Evolutionary conservation across 345 rosid species (phyloP), one percentile per base, ranked within the genome.

Genomic region (Hibiscus tridactylites): DNA sequence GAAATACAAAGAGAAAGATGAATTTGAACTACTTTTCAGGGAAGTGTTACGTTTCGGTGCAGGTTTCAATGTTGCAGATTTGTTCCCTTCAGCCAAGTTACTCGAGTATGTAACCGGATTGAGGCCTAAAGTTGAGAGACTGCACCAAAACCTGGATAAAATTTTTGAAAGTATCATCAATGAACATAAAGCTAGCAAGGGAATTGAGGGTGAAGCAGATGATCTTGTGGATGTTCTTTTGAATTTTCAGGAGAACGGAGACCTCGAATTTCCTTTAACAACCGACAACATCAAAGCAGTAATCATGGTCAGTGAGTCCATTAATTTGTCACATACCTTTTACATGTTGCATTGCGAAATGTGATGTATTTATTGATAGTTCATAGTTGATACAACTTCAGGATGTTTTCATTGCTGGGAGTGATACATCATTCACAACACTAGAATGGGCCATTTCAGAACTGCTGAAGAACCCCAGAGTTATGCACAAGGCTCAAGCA

Each of bases 161-260:
- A 42, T 65, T 21, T 24, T 65, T 19, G 53, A 21, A 42, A 11
- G 8, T 42, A 33, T 65, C 33, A 42, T 65, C 57, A 13, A 15
- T 46, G 39, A 47, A 66, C 56, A 49, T 47, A 47, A 13, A 49
- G 21, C 7, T 66, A 65, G 71, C 19, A 57, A 58, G 44, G 16
- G n/a, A 2, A 2, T 8, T n/a, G 47, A 69, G 47, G 17, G 10
- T 6, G 72, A 69, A 12, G 1, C 31, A 19, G 61, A 70, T 17
- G 63, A 54, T 17, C 62, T 70, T 9, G 17, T 70, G 1, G 33
- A 70, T 70, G 62, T 70, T 70, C 73, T 70, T 33, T 35, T 70
- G 62, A 69, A 10, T n/a, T 16, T 69, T 53, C 61, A 69, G 61
- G 62, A 54, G 31, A 21, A 54, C 12, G 73, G 33, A 17, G 29